Evolutionary conservation across 805 yeast species (phyloP), one percentile per base, ranked within the genome.

Genomic region (Groenewaldozyma salmanticensis): DNA sequence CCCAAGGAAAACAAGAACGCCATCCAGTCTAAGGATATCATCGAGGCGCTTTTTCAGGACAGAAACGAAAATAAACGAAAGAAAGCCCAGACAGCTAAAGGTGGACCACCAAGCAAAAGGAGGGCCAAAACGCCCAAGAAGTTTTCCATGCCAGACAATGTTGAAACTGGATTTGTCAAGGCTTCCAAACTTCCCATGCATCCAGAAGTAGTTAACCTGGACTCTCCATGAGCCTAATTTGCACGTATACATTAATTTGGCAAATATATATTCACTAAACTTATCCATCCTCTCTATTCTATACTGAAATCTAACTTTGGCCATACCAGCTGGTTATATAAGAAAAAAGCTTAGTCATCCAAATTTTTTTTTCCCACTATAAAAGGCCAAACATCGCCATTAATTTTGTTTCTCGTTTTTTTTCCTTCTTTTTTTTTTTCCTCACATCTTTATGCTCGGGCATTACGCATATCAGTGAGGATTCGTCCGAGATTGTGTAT

Each of bases 401-500:
- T n/a, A n/a, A n/a, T n/a, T n/a, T n/a, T n/a, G n/a, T n/a, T n/a
- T 16, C 9, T 9, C 5, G 17, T 37, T 27, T 27, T 35, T 17
- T 22, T 16, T 31, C 21, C 11, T 20, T 16, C 9, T n/a, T 27
- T 31, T 41, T 34, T 42, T 42, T 38, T 42, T 38, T 34, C 38
- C 38, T 41, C 20, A 18, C 31, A 84, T 88, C 96, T 81, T 90
- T 90, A 86, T 90, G 97, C 98, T 82, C 81, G 98, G 97, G 97
- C 95, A 90, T 87, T 90, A 92, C 97, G 95, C 95, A 94, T 86
- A 87, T 90, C 97, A 88, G 95, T 90, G 98, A 90, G 97, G 98
- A 92, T 87, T 88, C 95, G 96, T 92, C 98, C 97, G 98, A 90
- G 98, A 87, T 88, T 94, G 95, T 90, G 97, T 92, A 85, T 90